These are phyloP conservation scores for Xylaria curta DNA, from an alignment of 495 filamentous ascomycete species.

Conservation along the genomic window DNA sequence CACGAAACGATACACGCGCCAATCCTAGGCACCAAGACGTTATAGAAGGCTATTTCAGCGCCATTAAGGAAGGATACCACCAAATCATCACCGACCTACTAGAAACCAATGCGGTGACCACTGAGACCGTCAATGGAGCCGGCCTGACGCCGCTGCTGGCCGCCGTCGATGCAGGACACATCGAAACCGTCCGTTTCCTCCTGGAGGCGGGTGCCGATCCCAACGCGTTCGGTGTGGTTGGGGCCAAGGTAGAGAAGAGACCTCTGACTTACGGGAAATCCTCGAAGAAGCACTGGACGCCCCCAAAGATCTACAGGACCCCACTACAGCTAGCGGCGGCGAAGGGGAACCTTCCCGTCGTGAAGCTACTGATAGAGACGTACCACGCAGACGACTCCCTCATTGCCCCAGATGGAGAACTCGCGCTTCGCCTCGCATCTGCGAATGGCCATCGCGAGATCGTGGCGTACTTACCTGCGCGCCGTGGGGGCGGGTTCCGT, in stretches of 20 bases:
- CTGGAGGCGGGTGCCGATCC: conserved; percentile 2
- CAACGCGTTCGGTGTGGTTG: neutral
- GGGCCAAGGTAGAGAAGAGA: too few relatives aligned
- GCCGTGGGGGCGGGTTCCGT: conserved; percentile 41
- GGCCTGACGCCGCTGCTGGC: neutral
- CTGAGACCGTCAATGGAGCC: neutral
- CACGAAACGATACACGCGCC: neutral
- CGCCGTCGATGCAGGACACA: neutral
- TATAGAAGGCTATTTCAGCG: neutral
- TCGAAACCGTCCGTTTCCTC: neutral
- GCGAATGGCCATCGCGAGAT: conserved; percentile 37
- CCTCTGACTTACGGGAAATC: neutral
- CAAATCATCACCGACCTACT: neutral
- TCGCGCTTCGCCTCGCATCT: neutral
- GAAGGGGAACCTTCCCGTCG: neutral
- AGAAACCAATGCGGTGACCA: neutral
- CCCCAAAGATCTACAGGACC: neutral
- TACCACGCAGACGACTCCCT: conserved; percentile 4
- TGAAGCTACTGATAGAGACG: conserved; percentile 8
- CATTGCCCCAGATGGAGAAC: neutral
- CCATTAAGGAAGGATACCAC: neutral
- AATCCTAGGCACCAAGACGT: neutral
- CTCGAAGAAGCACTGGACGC: neutral
- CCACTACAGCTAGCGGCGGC: conserved; percentile 8
- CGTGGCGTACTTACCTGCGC: conserved; percentile 38